phyloP scores from a whole-genome alignment of 306 rosid genomes.

The Malus asiatica region DNA sequence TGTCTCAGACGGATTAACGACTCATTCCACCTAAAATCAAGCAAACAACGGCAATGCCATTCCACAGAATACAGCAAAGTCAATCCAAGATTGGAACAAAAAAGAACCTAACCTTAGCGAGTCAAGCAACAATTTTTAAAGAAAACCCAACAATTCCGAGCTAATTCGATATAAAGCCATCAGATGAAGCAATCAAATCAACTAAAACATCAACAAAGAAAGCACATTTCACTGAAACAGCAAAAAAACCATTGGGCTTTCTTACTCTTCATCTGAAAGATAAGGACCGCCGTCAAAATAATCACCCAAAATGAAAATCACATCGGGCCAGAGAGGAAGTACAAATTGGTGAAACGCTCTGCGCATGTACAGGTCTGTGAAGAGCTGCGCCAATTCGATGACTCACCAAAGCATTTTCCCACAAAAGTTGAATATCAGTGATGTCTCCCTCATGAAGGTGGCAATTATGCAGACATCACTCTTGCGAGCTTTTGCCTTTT shows the following conservation, averaged over 20 bases:
- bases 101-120: not conserved
- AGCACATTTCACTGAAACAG: not conserved
- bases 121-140: not conserved
- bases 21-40: conserved; percentile 58
- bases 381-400: conserved; percentile 55
- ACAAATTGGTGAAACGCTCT: conserved; percentile 66
- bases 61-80: conserved; percentile 5
- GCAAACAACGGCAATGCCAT: conserved; percentile 21
- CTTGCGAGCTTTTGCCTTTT: not conserved
- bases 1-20: conserved; percentile 60
- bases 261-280: conserved; percentile 72
- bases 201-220: not conserved
- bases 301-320: conserved; percentile 71
- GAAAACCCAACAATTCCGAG: not conserved
- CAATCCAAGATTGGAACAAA: not conserved
- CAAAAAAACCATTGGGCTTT: not conserved
- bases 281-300: conserved; percentile 78
- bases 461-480: not conserved
- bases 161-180: not conserved
- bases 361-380: conserved; percentile 74
- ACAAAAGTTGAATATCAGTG: not conserved
- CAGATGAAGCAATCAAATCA: not conserved
- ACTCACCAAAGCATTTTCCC: conserved; percentile 2
- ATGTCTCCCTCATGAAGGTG: not conserved
- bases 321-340: conserved; percentile 62